A percentile compares a stretch with the other conserved stretches of the same genome.
These are phyloP conservation scores for Populus deltoides DNA, from an alignment of 345 rosid genomes.

Conservation along the genomic window DNA sequence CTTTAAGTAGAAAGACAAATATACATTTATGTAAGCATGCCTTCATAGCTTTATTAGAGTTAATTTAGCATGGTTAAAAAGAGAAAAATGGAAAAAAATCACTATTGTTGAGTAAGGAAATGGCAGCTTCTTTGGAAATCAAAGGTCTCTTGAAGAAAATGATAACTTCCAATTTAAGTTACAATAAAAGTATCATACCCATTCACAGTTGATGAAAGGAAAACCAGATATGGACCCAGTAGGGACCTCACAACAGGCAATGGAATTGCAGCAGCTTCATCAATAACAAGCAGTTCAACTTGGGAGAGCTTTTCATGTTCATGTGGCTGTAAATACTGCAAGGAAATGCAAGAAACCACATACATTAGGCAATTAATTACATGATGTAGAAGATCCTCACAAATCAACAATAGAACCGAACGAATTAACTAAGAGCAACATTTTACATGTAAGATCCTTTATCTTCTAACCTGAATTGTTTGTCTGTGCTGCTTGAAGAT, in stretches of 20 bases:
- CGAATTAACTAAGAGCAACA: slow-evolving; percentile 1
- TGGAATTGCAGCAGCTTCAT: slow-evolving; percentile 99
- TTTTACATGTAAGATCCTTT: slow-evolving; percentile 11
- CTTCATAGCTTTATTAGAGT: background rate
- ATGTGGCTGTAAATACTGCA: slow-evolving; percentile 93
- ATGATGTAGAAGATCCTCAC: slow-evolving; percentile 5
- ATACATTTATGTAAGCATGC: background rate
- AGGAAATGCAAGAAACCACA: slow-evolving; percentile 7
- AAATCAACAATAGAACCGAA: background rate
- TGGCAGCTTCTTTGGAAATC: background rate
- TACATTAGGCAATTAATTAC: slow-evolving; percentile 15
- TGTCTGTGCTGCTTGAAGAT: slow-evolving; percentile 86
- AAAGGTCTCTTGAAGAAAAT: background rate
- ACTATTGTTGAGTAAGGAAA: background rate
- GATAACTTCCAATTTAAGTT: background rate
- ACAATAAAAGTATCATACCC: slow-evolving; percentile 58
- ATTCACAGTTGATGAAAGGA: slow-evolving; percentile 92
- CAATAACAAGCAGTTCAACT: slow-evolving; percentile 89
- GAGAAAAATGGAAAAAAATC: background rate
- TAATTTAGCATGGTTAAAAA: background rate
- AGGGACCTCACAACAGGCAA: slow-evolving; percentile 88
- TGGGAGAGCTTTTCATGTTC: slow-evolving; percentile 95
- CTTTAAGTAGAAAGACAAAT: slow-evolving; percentile 35
- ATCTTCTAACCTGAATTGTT: slow-evolving; percentile 75
- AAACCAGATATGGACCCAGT: slow-evolving; percentile 90